Evolutionary conservation across 129 eudicot species (phyloP).

Genomic region (Mikania micrantha): DNA sequence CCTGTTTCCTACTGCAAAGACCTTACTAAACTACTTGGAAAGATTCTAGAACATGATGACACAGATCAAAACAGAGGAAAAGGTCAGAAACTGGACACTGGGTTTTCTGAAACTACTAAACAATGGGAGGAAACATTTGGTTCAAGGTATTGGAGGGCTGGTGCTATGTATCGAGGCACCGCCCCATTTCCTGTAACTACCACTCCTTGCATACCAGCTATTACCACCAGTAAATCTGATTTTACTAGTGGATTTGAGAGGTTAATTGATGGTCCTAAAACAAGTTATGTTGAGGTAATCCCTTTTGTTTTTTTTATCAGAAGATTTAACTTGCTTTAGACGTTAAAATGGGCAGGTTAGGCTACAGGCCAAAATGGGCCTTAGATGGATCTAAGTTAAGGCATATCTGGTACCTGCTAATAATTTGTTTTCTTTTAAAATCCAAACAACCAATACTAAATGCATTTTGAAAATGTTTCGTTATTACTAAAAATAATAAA

Average conservation of each 20-base stretch:
- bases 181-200: constrained; percentile 66
- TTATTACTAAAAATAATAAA: neutral
- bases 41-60: constrained; percentile 86
- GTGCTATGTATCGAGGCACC: constrained; percentile 79
- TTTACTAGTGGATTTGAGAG: constrained; percentile 18
- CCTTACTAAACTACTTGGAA: constrained; percentile 47
- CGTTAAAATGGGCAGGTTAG: too few relatives aligned
- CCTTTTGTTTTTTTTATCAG: neutral
- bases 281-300: constrained; percentile 59
- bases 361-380: neutral
- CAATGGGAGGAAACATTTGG: constrained; percentile 87
- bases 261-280: constrained; percentile 35
- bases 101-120: constrained; percentile 83
- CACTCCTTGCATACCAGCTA: constrained; percentile 39
- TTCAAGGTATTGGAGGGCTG: constrained; percentile 88
- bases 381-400: neutral
- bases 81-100: constrained; percentile 78
- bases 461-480: neutral
- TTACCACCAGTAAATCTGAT: constrained; percentile 17
- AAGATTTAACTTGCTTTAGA: neutral
- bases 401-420: neutral
- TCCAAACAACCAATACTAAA: neutral
- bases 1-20: constrained; percentile 73
- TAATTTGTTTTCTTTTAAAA: neutral
- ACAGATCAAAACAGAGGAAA: constrained; percentile 77